phyloP scores from a whole-genome alignment of 176 grass and related monocot species.

The Avena eriantha region DNA sequence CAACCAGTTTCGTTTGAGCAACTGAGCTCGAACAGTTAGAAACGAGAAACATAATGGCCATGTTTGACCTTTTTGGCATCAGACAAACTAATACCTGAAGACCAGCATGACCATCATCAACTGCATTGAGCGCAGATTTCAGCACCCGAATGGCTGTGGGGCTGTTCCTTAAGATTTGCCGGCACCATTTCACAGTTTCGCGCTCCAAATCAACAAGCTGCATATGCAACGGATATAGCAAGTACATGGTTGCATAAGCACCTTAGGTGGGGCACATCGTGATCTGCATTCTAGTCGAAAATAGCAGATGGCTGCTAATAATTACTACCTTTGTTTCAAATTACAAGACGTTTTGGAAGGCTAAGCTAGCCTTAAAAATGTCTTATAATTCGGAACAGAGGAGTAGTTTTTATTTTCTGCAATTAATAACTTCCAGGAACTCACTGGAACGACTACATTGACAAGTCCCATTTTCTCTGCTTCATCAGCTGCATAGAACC shows the following conservation, averaged over 20 bases:
- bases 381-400: too few species aligned
- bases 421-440: constrained; percentile 19
- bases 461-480: constrained; percentile 94
- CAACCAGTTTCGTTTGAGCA: background rate
- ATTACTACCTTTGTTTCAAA: too few species aligned
- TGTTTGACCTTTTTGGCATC: background rate
- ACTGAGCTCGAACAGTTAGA: background rate
- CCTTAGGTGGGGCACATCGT: background rate
- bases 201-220: constrained; percentile 80
- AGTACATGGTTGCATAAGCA: background rate
- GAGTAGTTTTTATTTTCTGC: constrained; percentile 1
- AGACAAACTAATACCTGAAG: constrained; percentile 62
- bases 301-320: background rate
- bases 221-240: constrained; percentile 13
- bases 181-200: constrained; percentile 89
- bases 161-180: constrained; percentile 82
- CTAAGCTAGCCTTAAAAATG: too few species aligned
- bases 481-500: constrained; percentile 82
- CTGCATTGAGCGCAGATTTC: constrained; percentile 89
- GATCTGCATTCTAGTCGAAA: background rate
- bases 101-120: constrained; percentile 85
- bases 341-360: too few species aligned
- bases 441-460: constrained; percentile 88
- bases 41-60: background rate
- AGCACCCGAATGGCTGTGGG: constrained; percentile 84